Evolutionary conservation across 306 rosid species (phyloP).

Genomic region (Casuarina cunninghamiana): DNA sequence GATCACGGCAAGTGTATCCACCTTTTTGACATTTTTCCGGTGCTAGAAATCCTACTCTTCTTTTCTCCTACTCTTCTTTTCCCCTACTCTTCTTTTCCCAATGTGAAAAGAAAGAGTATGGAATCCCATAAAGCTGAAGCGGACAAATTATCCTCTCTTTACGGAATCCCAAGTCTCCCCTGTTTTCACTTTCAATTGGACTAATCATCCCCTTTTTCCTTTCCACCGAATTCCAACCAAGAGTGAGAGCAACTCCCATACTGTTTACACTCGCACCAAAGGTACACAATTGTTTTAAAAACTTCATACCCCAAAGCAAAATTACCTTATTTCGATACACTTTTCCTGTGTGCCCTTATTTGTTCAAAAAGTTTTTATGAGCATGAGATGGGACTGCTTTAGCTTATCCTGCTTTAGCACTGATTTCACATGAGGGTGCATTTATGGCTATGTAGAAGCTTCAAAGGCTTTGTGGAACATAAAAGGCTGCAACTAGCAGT

Average conservation of each 20-base stretch:
- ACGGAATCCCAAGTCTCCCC: constrained; percentile 22
- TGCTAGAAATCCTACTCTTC: constrained; percentile 13
- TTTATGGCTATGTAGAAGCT: too few relatives aligned
- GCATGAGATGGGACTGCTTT: too few relatives aligned
- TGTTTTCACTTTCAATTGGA: not conserved
- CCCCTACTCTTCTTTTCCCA: too few relatives aligned
- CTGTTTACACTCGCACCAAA: not conserved
- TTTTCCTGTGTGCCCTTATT: too few relatives aligned
- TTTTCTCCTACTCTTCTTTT: constrained; percentile 24
- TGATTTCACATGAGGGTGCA: too few relatives aligned
- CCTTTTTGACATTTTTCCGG: constrained; percentile 51
- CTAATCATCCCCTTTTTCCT: not conserved
- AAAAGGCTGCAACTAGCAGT: too few relatives aligned
- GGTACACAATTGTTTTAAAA: too few relatives aligned
- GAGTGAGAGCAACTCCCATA: not conserved
- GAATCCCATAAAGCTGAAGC: constrained; percentile 48
- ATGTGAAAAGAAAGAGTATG: constrained; percentile 20
- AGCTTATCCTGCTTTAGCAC: too few relatives aligned
- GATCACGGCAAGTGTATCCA: constrained; percentile 5
- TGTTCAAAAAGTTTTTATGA: too few relatives aligned
- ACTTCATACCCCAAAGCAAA: too few relatives aligned
- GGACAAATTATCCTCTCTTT: constrained; percentile 26
- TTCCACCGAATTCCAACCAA: not conserved
- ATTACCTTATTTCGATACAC: too few relatives aligned
- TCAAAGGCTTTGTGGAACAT: too few relatives aligned